Base-by-base conservation (phyloP, 1,284 basidiomycete species). In the Ceratobasidium sp. region DNA sequence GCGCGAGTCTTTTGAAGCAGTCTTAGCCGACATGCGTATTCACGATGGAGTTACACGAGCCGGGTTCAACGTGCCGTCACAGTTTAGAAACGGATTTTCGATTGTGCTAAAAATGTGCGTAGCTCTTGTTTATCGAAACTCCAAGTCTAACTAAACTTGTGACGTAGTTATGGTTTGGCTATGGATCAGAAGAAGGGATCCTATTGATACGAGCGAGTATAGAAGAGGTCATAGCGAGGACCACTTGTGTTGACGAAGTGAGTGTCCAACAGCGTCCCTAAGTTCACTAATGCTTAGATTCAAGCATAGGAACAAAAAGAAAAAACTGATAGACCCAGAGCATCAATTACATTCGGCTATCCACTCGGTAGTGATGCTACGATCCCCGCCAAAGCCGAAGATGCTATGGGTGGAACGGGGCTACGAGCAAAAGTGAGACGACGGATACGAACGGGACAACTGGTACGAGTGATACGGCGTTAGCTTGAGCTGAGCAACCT, bases 91-190 rank as follows among this genome's bases (percentile, higher is more conserved):
- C 20, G 94, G 90, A 1, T 91, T 98, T 79, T 90, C 90, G 20
- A 97, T 99, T 79, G 95, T 96, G 2, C 88, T 99, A 67, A 96
- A 96, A 83, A 97, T 96, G 92, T 97, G 82, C 81, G 88, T 82
- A 78, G 33, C 9, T 52, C 38, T 38, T 2, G 78, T 80, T 52
- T 56, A 44, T 46, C 56, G 50, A 7, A 42, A 64, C n/a, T 65
- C 65, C 48, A 46, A n/a, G 4, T 13, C 9, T 23, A 7, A 4
- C 17, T 13, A 17, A 52, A 46, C 15, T 13, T 23, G 20, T 9
- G 40, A 38, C 68, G 54, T 80, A 97, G 95, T 57, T 97, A 97
- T 84, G 91, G 94, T 10, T 86, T 97, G 65, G 89, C 98, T 13
- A 93, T 94, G 1, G 92, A 95, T 81, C 95, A 96, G 85, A 93